Conservation (phyloP, 1,284 basidiomycete species). For the Microbotryum saponariae region DNA sequence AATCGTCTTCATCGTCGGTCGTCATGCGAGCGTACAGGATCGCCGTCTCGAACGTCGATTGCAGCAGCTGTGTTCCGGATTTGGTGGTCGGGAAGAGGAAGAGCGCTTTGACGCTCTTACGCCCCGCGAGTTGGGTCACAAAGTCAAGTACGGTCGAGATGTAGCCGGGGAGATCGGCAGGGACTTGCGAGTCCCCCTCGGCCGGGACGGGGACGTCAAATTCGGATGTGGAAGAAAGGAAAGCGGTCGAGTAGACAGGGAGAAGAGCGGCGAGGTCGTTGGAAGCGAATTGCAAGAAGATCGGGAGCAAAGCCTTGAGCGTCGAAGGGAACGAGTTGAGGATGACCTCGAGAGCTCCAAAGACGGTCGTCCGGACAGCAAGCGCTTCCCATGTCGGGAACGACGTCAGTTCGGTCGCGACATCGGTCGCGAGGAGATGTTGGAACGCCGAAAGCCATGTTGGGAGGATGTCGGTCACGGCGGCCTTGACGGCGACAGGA, state of each 20-base stretch:
- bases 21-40: slow-evolving; percentile 80
- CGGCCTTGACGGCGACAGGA: slow-evolving; percentile 74
- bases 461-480: slow-evolving; percentile 69
- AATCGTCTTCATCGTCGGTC: slow-evolving; percentile 81
- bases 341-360: slow-evolving; percentile 20
- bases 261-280: slow-evolving; percentile 59
- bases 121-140: slow-evolving; percentile 55
- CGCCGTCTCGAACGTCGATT: slow-evolving; percentile 53
- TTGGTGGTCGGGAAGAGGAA: slow-evolving; percentile 46
- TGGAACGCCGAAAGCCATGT: slow-evolving; percentile 82
- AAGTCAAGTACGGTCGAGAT: slow-evolving; percentile 75
- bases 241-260: slow-evolving; percentile 60
- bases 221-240: slow-evolving; percentile 50
- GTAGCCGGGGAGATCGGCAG: slow-evolving; percentile 58
- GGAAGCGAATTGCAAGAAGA: slow-evolving; percentile 63
- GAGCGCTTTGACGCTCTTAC: slow-evolving; percentile 56
- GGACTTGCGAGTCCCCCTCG: slow-evolving; percentile 60
- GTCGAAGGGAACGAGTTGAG: slow-evolving; percentile 41
- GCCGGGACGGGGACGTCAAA: slow-evolving; percentile 49
- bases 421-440: slow-evolving; percentile 53
- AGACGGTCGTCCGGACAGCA: slow-evolving; percentile 45
- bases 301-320: slow-evolving; percentile 62
- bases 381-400: slow-evolving; percentile 61
- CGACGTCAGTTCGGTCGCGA: slow-evolving; percentile 9
- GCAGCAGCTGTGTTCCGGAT: slow-evolving; percentile 43